phyloP scores from a whole-genome alignment of 495 filamentous ascomycete genomes.

The Paragyromitra xinjiangensis region DNA sequence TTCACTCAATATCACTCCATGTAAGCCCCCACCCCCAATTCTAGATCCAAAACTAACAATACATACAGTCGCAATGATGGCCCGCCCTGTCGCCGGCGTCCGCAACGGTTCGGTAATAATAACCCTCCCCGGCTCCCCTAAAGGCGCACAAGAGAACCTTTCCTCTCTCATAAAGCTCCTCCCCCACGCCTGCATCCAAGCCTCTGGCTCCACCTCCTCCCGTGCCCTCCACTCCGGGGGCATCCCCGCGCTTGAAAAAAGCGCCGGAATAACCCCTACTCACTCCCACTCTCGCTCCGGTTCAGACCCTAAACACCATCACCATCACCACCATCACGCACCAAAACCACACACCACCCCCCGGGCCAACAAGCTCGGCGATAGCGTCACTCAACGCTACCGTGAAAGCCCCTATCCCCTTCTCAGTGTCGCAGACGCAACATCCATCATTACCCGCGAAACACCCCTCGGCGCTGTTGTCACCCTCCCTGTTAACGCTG shows the following conservation, averaged over 20 bases:
- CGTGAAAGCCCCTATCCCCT: slow-evolving; percentile 91
- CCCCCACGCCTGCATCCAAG: slow-evolving; percentile 92
- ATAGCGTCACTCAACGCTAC: slow-evolving; percentile 78
- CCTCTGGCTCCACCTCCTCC: slow-evolving; percentile 78
- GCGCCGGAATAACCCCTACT: slow-evolving; percentile 70
- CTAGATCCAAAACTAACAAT: neutral
- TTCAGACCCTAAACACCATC: slow-evolving; percentile 65
- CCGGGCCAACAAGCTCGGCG: slow-evolving; percentile 81
- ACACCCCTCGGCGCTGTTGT: slow-evolving; percentile 68
- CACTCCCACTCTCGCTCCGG: slow-evolving; percentile 43
- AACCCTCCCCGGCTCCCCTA: slow-evolving; percentile 93
- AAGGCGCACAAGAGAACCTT: slow-evolving; percentile 97
- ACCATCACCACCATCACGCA: slow-evolving; percentile 73
- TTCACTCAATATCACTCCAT: slow-evolving; percentile 86
- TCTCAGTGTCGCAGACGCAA: slow-evolving; percentile 82
- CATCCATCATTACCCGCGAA: slow-evolving; percentile 73
- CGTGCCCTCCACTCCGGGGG: slow-evolving; percentile 81
- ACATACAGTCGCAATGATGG: slow-evolving; percentile 89
- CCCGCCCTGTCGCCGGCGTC: slow-evolving; percentile 89
- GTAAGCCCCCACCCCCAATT: slow-evolving; percentile 61
- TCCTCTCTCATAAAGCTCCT: slow-evolving; percentile 86
- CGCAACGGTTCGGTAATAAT: slow-evolving; percentile 84
- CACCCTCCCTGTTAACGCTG: slow-evolving; percentile 67
- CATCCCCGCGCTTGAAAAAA: slow-evolving; percentile 80
- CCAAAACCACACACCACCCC: slow-evolving; percentile 77